Percentiles rank a stretch among this genome's conserved stretches.
Evolutionary conservation across 2,329 filamentous ascomycete genomes (phyloP).

Genomic region (Reticulascus tulasneorum): DNA sequence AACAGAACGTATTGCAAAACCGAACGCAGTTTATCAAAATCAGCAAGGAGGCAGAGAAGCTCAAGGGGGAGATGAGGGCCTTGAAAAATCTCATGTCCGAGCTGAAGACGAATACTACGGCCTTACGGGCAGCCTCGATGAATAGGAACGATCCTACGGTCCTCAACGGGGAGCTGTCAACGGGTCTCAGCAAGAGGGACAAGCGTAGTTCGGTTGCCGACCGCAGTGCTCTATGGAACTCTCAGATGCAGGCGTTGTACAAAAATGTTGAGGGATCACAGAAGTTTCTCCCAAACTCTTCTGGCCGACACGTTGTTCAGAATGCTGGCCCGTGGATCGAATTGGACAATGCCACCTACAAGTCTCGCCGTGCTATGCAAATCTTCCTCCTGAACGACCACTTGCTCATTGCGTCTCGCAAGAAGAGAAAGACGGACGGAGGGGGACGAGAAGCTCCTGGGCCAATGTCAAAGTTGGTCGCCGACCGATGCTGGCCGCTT

Average conservation of each 20-base stretch:
- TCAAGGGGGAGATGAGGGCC: conserved; percentile 92
- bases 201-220: conserved; percentile 86
- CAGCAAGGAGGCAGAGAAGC: conserved; percentile 96
- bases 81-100: conserved; percentile 90
- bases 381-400: conserved; percentile 94
- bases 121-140: conserved; percentile 56
- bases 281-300: conserved; percentile 87
- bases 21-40: conserved; percentile 98
- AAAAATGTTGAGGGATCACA: conserved; percentile 97
- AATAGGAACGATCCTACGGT: conserved; percentile 46
- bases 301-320: conserved; percentile 89
- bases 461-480: conserved; percentile 72
- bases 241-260: conserved; percentile 78
- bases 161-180: conserved; percentile 47
- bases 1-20: conserved; percentile 96
- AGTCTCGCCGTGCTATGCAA: conserved; percentile 82
- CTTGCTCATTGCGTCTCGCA: conserved; percentile 82
- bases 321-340: conserved; percentile 95
- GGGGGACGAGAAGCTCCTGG: conserved; percentile 40
- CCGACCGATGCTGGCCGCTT: conserved; percentile 90
- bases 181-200: conserved; percentile 62
- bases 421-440: conserved; percentile 83
- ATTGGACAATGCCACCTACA: conserved; percentile 95
- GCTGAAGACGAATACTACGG: conserved; percentile 72
- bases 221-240: conserved; percentile 63